Evolutionary conservation across 139 green algal genomes (phyloP), one percentile per base, ranked within the genome.

Genomic region (Pycnococcus provasolii): DNA sequence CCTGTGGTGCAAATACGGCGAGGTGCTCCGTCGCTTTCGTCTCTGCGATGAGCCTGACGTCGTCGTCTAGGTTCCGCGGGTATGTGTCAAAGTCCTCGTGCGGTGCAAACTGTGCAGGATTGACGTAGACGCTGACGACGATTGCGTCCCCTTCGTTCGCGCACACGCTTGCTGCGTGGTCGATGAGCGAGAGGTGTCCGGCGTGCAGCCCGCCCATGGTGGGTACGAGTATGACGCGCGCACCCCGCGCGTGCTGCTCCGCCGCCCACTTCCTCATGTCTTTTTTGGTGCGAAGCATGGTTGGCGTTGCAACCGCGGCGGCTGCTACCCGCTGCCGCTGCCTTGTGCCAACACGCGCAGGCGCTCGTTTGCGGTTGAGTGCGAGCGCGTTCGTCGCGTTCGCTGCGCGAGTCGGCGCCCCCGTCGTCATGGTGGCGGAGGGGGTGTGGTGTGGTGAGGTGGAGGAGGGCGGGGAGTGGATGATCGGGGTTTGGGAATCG

Each of bases 141-240:
- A 97, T 90, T 2, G 89, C 52, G 44, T 96, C 90, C 26, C 26
- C 26, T 26, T 26, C 26, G 26, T 26, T 26, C 26, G 26, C 26
- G 5, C 78, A 82, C 0, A 39, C 45, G 2, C 11, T 3, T 41
- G 8, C 8, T 1, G 73, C 77, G 41, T 76, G 67, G 2, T 79
- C 47, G 0, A 97, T 79, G 0, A 99, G 79, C 0, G 85, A 93
- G 0, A 98, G 65, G 73, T 99, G 93, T 3, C 93, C 93, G 0
- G 90, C 85, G 72, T 99, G 93, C 26, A 99, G 78, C 57, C 81
- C 91, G 4, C 93, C 93, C 93, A 99, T 99, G 1, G 93, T 99
- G 0, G 93, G 93, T 39, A 99, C 93, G 5, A 98, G 83, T 0
- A 71, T 93, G 0, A 98, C 70, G 0, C 45, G 79, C 39, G 79